These are phyloP conservation scores for Scheffersomyces coipomensis DNA, from an alignment of 805 yeast species.

Conservation along the genomic window DNA sequence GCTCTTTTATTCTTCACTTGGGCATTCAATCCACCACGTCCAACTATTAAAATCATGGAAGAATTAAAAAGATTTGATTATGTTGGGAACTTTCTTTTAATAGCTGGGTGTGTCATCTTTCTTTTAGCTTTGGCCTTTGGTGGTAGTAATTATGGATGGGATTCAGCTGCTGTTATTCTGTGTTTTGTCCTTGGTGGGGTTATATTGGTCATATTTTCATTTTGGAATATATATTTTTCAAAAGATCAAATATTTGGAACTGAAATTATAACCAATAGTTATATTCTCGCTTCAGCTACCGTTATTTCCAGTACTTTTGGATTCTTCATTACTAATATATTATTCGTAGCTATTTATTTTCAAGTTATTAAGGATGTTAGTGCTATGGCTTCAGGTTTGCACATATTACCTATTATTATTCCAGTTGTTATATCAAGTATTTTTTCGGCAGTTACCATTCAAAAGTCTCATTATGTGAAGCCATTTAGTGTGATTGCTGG, in stretches of 20 bases:
- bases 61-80: conserved; percentile 50
- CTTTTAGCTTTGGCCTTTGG: conserved; percentile 61
- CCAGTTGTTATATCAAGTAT: conserved; percentile 37
- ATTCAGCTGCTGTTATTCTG: conserved; percentile 34
- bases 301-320: conserved; percentile 29
- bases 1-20: conserved; percentile 24
- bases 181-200: conserved; percentile 34
- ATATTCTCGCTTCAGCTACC: conserved; percentile 36
- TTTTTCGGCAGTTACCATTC: conserved; percentile 35
- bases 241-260: conserved; percentile 44
- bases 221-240: conserved; percentile 43
- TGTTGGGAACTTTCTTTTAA: conserved; percentile 45
- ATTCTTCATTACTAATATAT: conserved; percentile 33
- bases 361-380: conserved; percentile 43
- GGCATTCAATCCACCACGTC: conserved; percentile 44
- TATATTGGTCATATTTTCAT: conserved; percentile 34
- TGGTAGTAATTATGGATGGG: conserved; percentile 59
- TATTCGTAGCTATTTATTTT: conserved; percentile 39
- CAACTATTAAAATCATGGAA: conserved; percentile 31
- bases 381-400: conserved; percentile 46
- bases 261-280: conserved; percentile 38
- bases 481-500: conserved; percentile 33
- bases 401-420: conserved; percentile 42
- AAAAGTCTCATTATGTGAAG: conserved; percentile 38
- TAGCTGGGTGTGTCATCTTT: conserved; percentile 48